Conservation (phyloP, 495 filamentous ascomycete species). For the Chaetomium tenue region DNA sequence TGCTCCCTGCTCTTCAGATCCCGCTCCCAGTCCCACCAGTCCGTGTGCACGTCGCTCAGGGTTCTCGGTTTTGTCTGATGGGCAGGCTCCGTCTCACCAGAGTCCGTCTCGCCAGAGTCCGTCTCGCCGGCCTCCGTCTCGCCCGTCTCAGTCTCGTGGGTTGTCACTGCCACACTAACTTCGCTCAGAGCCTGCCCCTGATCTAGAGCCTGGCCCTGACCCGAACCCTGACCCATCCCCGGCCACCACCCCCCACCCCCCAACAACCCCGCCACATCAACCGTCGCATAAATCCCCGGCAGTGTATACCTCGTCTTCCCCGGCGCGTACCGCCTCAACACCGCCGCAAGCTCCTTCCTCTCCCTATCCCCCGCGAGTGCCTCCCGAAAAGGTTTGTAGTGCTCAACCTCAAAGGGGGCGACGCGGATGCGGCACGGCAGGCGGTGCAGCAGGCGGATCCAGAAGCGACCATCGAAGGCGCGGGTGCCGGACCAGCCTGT, state of each 20-base stretch:
- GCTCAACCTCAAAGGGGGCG: constrained; percentile 50
- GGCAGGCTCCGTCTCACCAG: background rate
- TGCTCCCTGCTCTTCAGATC: background rate
- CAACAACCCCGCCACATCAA: constrained; percentile 26
- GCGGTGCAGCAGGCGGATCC: constrained; percentile 61
- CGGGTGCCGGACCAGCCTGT: constrained; percentile 40
- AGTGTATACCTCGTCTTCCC: constrained; percentile 54
- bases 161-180: background rate
- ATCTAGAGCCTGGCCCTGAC: background rate
- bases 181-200: background rate
- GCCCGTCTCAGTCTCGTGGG: background rate
- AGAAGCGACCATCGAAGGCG: constrained; percentile 78
- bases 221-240: background rate
- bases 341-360: constrained; percentile 28
- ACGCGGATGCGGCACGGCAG: constrained; percentile 43
- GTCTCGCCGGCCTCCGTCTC: too few relatives aligned
- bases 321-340: constrained; percentile 48
- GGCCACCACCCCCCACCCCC: constrained; percentile 29
- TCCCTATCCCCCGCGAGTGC: constrained; percentile 23
- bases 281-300: constrained; percentile 47
- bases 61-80: background rate
- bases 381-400: constrained; percentile 49
- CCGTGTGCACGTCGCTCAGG: background rate
- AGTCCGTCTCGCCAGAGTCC: too few relatives aligned
- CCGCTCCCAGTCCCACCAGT: constrained; percentile 15